Percentiles rank a stretch among this genome's conserved stretches.
phyloP scores from a whole-genome alignment of 2,329 filamentous ascomycete genomes.

The Geosmithia flava region DNA sequence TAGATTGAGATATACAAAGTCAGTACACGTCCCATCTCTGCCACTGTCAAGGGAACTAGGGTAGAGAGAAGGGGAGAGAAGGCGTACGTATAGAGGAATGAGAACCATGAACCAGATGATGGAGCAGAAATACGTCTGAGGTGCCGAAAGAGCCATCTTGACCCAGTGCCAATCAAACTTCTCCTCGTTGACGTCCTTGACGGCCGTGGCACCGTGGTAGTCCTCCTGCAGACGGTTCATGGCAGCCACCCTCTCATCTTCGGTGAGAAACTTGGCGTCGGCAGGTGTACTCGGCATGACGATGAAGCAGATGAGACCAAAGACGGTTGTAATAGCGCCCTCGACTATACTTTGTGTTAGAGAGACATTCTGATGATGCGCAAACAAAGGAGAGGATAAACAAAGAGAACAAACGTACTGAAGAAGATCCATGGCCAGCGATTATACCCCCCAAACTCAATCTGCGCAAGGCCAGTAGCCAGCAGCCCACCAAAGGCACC shows the following conservation, averaged over 20 bases:
- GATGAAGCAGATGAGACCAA: conserved; percentile 21
- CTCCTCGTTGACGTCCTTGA: conserved; percentile 17
- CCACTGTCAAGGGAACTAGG: background rate
- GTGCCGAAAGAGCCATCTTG: conserved; percentile 12
- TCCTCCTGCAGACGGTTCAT: background rate
- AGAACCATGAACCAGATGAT: conserved; percentile 3
- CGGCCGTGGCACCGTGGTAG: conserved; percentile 13
- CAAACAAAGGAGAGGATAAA: background rate
- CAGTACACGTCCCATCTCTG: too few relatives aligned
- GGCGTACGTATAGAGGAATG: conserved; percentile 11
- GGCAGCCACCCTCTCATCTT: background rate
- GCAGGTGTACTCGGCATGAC: conserved; percentile 21
- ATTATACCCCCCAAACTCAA: conserved; percentile 6
- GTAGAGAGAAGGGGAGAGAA: background rate
- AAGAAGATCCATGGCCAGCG: conserved; percentile 14
- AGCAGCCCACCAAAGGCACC: conserved; percentile 12
- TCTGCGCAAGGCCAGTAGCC: conserved; percentile 9
- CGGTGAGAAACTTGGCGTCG: conserved; percentile 1
- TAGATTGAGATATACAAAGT: background rate
- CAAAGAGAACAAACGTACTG: background rate
- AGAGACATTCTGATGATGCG: background rate
- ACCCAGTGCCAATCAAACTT: conserved; percentile 10
- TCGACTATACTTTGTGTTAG: conserved; percentile 4
- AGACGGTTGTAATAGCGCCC: conserved; percentile 11
- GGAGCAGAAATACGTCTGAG: conserved; percentile 16